A percentile compares a stretch with the other conserved stretches of the same genome.
These are phyloP conservation scores for Clavispora santaluciae DNA, from an alignment of 805 yeast genomes.

Conservation along the genomic window DNA sequence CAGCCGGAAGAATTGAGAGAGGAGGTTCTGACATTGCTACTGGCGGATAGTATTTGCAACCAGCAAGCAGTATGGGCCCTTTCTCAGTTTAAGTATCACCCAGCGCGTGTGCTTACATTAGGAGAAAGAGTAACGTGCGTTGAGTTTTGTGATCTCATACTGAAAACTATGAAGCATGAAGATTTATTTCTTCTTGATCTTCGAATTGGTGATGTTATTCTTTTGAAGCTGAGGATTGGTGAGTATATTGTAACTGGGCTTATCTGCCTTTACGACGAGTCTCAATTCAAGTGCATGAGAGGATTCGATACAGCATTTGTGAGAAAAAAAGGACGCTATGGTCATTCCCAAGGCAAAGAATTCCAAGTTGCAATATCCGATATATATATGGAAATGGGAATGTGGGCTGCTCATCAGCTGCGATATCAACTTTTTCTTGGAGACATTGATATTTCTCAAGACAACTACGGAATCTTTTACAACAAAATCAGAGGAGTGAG, in stretches of 20 bases:
- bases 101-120: conserved; percentile 37
- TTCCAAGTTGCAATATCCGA: conserved; percentile 23
- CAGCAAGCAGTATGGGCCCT: conserved; percentile 49
- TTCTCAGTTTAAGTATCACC: conserved; percentile 44
- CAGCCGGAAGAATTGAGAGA: conserved; percentile 5
- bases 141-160: conserved; percentile 30
- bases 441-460: conserved; percentile 17
- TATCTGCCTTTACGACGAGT: conserved; percentile 16
- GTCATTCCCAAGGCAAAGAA: conserved; percentile 14
- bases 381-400: conserved; percentile 35
- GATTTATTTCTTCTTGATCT: conserved; percentile 48
- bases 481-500: not conserved
- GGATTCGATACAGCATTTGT: conserved; percentile 51
- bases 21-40: conserved; percentile 9
- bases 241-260: conserved; percentile 46
- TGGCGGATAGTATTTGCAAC: conserved; percentile 10
- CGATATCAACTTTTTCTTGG: conserved; percentile 19
- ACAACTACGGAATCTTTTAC: conserved; percentile 8
- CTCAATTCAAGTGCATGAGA: conserved; percentile 46
- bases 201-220: conserved; percentile 51
- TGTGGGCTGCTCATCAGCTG: conserved; percentile 37
- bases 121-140: conserved; percentile 27
- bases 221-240: conserved; percentile 24
- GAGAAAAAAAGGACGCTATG: conserved; percentile 19
- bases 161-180: conserved; percentile 24